A percentile compares a stretch with the other conserved stretches of the same genome.
Evolutionary conservation across 1,139 yeast genomes (phyloP).

Genomic region (Candida smagusa): DNA sequence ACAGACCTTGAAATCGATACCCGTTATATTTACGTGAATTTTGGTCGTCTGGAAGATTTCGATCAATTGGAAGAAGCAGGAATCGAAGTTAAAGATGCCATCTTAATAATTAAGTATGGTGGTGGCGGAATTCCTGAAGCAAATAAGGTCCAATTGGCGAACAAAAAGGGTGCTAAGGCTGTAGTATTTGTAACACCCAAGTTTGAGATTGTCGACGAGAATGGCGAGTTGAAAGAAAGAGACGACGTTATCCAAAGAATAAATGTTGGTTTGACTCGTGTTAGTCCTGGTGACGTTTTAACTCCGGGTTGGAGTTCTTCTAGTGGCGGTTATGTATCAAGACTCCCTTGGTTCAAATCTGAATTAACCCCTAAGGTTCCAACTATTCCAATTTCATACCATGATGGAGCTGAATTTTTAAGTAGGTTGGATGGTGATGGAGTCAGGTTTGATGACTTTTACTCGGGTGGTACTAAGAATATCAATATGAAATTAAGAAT

Average conservation of each 20-base stretch:
- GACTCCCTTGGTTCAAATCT: constrained; percentile 46
- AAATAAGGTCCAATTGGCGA: constrained; percentile 35
- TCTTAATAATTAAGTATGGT: constrained; percentile 66
- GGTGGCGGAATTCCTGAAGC: constrained; percentile 34
- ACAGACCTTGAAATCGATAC: constrained; percentile 51
- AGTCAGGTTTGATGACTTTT: constrained; percentile 25
- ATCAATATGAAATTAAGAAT: constrained; percentile 35
- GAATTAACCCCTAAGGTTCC: constrained; percentile 67
- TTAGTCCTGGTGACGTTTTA: constrained; percentile 73
- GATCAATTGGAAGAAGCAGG: constrained; percentile 34
- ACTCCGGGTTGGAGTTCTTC: constrained; percentile 74
- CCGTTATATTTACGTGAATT: constrained; percentile 53
- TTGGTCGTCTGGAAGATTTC: constrained; percentile 62
- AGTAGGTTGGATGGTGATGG: constrained; percentile 49
- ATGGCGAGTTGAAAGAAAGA: constrained; percentile 14
- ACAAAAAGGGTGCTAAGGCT: constrained; percentile 30
- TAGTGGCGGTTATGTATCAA: constrained; percentile 30
- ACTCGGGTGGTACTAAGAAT: constrained; percentile 24
- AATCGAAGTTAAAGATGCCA: constrained; percentile 36
- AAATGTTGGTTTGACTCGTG: constrained; percentile 64
- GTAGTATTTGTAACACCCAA: constrained; percentile 34
- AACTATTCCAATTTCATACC: constrained; percentile 70
- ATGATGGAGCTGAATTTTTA: constrained; percentile 58
- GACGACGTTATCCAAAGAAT: constrained; percentile 56
- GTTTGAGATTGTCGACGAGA: constrained; percentile 12